These are phyloP conservation scores for Rhododendron simsii DNA, from an alignment of 148 eudicot genomes.

Conservation along the genomic window DNA sequence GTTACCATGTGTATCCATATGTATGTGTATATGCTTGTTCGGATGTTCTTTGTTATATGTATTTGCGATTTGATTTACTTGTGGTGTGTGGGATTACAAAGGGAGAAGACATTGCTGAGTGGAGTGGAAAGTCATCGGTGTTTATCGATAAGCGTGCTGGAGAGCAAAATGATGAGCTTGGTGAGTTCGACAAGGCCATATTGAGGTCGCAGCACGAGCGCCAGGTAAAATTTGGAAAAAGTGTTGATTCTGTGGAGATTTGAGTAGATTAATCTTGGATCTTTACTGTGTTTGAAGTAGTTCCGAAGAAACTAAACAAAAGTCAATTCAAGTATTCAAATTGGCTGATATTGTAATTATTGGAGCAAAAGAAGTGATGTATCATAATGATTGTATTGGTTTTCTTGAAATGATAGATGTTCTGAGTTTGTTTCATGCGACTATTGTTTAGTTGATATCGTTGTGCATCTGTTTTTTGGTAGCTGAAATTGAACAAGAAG, in stretches of 20 bases:
- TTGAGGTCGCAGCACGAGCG: slow-evolving; percentile 86
- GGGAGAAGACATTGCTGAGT: slow-evolving; percentile 78
- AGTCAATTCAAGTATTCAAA: background rate
- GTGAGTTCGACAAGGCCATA: slow-evolving; percentile 82
- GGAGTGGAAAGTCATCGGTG: slow-evolving; percentile 72
- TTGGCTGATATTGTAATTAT: background rate
- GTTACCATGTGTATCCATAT: background rate
- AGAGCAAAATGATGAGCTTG: slow-evolving; percentile 68
- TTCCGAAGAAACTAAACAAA: background rate
- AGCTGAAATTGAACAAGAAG: slow-evolving; percentile 66
- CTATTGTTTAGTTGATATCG: background rate
- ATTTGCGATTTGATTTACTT: background rate
- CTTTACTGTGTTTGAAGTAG: background rate
- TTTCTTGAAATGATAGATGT: background rate
- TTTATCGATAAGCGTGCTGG: slow-evolving; percentile 87
- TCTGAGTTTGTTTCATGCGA: background rate
- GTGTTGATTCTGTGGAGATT: background rate
- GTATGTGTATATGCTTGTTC: background rate
- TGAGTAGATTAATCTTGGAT: background rate
- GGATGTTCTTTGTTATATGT: background rate
- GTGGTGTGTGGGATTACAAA: slow-evolving; percentile 37
- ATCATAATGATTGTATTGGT: background rate
- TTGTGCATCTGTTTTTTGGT: slow-evolving; percentile 4
- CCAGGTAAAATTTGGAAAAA: slow-evolving; percentile 40
- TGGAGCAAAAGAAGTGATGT: background rate